phyloP scores from a whole-genome alignment of 1,284 basidiomycete genomes.

The Apiotrichum domesticum region DNA sequence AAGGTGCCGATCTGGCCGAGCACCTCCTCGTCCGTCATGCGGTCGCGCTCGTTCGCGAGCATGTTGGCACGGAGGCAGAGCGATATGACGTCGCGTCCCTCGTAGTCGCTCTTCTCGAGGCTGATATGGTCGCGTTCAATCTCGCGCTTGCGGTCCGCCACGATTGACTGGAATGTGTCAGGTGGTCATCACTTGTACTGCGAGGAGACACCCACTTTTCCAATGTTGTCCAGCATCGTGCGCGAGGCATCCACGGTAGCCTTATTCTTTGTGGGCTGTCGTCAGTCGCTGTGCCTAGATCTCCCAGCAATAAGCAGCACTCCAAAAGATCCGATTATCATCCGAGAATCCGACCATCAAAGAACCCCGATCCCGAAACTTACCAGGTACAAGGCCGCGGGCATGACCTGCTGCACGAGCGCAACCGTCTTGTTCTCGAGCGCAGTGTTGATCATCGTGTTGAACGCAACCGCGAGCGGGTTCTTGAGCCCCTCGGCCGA shows the following conservation, averaged over 20 bases:
- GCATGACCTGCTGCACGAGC: constrained; percentile 16
- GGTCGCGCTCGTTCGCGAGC: constrained; percentile 52
- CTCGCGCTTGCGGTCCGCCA: constrained; percentile 22
- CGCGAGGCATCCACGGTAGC: neutral
- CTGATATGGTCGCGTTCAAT: constrained; percentile 16
- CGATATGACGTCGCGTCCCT: constrained; percentile 45
- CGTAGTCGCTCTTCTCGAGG: constrained; percentile 49
- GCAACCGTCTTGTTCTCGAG: constrained; percentile 22
- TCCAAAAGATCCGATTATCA: too few relatives aligned
- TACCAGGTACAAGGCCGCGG: constrained; percentile 4
- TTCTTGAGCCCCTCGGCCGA: constrained; percentile 49
- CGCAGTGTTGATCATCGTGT: constrained; percentile 54
- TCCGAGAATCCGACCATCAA: neutral
- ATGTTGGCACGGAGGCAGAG: constrained; percentile 57
- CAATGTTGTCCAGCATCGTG: constrained; percentile 2
- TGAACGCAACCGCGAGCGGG: constrained; percentile 54
- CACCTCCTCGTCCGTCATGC: constrained; percentile 61
- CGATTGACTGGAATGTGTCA: constrained; percentile 32
- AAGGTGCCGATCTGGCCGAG: constrained; percentile 71
- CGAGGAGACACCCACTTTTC: neutral
- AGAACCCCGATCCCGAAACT: neutral
- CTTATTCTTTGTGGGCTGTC: constrained; percentile 4
- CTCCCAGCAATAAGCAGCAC: too few relatives aligned
- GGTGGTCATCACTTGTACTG: neutral
- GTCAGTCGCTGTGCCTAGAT: too few relatives aligned